Evolutionary conservation across 768 basidiomycete genomes (phyloP), one percentile per base, ranked within the genome.

Genomic region (Asterophora lycoperdoides): DNA sequence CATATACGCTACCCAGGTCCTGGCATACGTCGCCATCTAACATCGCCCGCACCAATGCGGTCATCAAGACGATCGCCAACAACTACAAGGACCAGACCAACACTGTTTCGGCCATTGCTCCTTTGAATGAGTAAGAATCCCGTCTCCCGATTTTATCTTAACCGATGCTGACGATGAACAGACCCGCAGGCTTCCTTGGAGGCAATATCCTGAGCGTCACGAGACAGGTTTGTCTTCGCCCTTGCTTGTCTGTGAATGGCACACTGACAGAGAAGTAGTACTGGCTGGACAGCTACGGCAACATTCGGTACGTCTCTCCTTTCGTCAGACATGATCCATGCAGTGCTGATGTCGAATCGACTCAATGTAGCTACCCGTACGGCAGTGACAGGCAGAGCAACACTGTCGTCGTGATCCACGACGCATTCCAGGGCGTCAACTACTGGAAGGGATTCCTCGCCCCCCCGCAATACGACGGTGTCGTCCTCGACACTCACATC

Each of bases 401-500:
- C 60, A 78, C 77, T 2, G 64, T 89, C 10, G 77, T 82, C 9
- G 66, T 89, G 56, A 73, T 91, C 33, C 82, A 86, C 56, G 89
- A 91, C 54, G 89, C 88, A 2, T 92, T 91, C 72, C 86, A 89
- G 61, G 70, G 80, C 41, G 71, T 89, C 41, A 78, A 73, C 52
- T 84, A 77, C 58, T 91, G 89, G 88, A 60, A 66, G 34, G 79
- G 79, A 17, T 87, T 84, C 52, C 70, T 80, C 72, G 66, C 72
- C 2, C 40, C 64, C 14, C 77, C 80, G 0, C 48, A 69, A 32
- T 85, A 54, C 48, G 59, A 81, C 33, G 85, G 86, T 10, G 89
- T 89, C 15, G 78, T 83, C 18, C 78, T 92, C 70, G 89, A 89
- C 63, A 88, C 84, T 30, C 87, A 89, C 59, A 79, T 84, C 45